Percentiles rank a stretch among this genome's conserved stretches.
Conservation (phyloP, 2,329 filamentous ascomycete species). For the Talaromyces sp. region DNA sequence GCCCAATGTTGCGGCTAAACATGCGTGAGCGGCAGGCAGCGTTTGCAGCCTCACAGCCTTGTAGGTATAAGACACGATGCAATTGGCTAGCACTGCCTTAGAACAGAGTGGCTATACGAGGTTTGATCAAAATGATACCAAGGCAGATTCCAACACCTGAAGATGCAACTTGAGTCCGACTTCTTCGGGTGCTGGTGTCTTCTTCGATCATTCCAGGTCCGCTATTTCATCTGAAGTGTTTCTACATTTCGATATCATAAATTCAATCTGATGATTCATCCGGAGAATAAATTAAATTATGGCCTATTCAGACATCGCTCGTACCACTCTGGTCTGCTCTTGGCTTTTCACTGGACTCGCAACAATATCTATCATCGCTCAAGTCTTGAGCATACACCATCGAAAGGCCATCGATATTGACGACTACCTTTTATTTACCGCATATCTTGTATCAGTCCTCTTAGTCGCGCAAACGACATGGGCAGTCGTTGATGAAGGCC, state of each 20-base stretch:
- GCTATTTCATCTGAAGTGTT: too few relatives aligned
- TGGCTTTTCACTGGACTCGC: slow-evolving; percentile 6
- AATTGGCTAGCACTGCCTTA: neutral
- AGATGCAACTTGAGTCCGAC: neutral
- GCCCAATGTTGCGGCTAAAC: neutral
- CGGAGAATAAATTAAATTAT: neutral
- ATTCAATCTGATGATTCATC: too few relatives aligned
- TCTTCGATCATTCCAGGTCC: too few relatives aligned
- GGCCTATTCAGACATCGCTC: neutral
- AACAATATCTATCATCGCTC: neutral
- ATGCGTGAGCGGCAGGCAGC: neutral
- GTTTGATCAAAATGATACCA: neutral
- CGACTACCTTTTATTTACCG: neutral
- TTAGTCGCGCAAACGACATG: slow-evolving; percentile 9
- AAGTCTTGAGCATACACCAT: neutral
- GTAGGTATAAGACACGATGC: neutral
- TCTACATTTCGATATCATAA: too few relatives aligned
- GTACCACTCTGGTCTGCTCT: slow-evolving; percentile 3
- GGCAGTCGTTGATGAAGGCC: slow-evolving; percentile 10
- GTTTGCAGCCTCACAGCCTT: neutral
- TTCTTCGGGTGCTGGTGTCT: too few relatives aligned
- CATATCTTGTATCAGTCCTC: neutral
- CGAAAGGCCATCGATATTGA: neutral
- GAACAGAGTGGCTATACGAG: too few relatives aligned
- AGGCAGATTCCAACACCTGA: neutral